These are phyloP conservation scores for Geosmithia flava DNA, from an alignment of 2,329 filamentous ascomycete genomes.

Conservation along the genomic window DNA sequence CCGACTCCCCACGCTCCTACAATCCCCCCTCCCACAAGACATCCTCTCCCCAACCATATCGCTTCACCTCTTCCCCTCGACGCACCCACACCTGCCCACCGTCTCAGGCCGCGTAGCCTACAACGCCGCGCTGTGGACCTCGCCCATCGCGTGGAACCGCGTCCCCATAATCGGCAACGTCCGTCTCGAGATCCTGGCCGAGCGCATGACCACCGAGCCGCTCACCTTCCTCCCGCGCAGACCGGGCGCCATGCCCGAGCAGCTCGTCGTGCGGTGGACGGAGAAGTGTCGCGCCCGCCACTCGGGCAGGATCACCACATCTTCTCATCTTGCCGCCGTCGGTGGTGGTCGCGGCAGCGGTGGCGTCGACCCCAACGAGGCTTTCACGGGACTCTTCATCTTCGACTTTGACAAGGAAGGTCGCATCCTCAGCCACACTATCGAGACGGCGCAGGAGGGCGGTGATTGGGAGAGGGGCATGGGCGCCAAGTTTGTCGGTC, in stretches of 20 bases:
- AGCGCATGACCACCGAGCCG: slow-evolving; percentile 64
- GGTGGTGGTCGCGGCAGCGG: slow-evolving; percentile 6
- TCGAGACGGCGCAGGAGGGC: slow-evolving; percentile 82
- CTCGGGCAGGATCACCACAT: slow-evolving; percentile 23
- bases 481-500: slow-evolving; percentile 73
- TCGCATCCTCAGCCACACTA: slow-evolving; percentile 74
- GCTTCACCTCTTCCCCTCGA: slow-evolving; percentile 59
- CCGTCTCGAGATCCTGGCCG: slow-evolving; percentile 73
- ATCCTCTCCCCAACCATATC: slow-evolving; percentile 65
- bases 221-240: slow-evolving; percentile 32
- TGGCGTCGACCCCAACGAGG: slow-evolving; percentile 45
- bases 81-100: slow-evolving; percentile 80
- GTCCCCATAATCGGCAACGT: slow-evolving; percentile 87
- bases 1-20: slow-evolving; percentile 53
- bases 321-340: not conserved
- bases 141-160: slow-evolving; percentile 89
- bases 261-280: slow-evolving; percentile 85
- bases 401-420: slow-evolving; percentile 92
- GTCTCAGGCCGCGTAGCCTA: slow-evolving; percentile 87
- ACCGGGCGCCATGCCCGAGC: slow-evolving; percentile 53
- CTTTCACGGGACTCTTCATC: slow-evolving; percentile 85
- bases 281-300: slow-evolving; percentile 19
- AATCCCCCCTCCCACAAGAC: slow-evolving; percentile 57
- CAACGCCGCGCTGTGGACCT: slow-evolving; percentile 88
- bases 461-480: slow-evolving; percentile 70